Evolutionary conservation across 1,139 yeast species (phyloP).

Genomic region (Yamadazyma epiphylla): DNA sequence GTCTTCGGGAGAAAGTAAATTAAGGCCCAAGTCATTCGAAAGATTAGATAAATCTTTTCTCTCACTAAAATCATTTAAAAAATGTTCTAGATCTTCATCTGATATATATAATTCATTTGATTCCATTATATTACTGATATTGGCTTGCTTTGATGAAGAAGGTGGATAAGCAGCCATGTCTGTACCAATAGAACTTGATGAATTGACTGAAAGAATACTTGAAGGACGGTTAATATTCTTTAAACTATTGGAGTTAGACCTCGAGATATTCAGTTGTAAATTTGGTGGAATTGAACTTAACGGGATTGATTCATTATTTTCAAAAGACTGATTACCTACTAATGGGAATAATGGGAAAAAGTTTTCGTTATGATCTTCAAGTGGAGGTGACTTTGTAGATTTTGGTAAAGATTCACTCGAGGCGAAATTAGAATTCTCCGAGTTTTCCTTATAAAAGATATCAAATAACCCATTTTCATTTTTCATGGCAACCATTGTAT

Average conservation of each 20-base stretch:
- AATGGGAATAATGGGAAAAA: conserved; percentile 53
- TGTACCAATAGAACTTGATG: conserved; percentile 28
- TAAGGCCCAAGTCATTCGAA: not conserved
- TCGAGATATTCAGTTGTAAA: conserved; percentile 4
- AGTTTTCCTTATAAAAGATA: conserved; percentile 12
- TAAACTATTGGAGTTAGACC: conserved; percentile 9
- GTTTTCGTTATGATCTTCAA: conserved; percentile 12
- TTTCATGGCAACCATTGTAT: not conserved
- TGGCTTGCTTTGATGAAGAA: conserved; percentile 1
- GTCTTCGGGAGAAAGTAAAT: not conserved
- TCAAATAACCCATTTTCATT: conserved; percentile 24
- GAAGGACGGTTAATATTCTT: conserved; percentile 33
- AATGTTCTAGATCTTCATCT: conserved; percentile 12
- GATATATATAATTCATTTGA: conserved; percentile 11
- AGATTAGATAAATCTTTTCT: not conserved
- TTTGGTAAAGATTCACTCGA: conserved; percentile 2
- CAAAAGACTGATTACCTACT: conserved; percentile 44
- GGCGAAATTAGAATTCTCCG: not conserved
- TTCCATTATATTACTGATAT: conserved; percentile 11
- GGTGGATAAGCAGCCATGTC: conserved; percentile 13
- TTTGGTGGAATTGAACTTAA: conserved; percentile 25
- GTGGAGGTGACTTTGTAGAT: not conserved
- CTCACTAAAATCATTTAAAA: conserved; percentile 8
- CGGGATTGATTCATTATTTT: conserved; percentile 33
- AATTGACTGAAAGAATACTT: conserved; percentile 38